Conservation (phyloP, 2,329 filamentous ascomycete genomes). For the Rasamsonia emersonii region DNA sequence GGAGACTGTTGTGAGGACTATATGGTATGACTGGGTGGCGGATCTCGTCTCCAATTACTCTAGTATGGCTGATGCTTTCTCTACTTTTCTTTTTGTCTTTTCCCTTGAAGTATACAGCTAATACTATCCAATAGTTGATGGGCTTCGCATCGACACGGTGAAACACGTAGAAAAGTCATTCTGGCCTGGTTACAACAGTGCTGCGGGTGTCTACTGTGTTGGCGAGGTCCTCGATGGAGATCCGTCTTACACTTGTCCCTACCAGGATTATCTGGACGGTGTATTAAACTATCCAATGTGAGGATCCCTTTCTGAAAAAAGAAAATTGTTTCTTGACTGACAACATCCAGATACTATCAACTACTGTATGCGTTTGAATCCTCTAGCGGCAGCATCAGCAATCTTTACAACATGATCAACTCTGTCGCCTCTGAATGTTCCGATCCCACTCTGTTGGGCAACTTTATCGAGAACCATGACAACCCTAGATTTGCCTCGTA, state of each 20-base stretch:
- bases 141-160: constrained; percentile 45
- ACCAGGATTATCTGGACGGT: constrained; percentile 39
- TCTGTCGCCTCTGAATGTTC: constrained; percentile 24
- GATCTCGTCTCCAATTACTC: constrained; percentile 51
- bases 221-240: constrained; percentile 41
- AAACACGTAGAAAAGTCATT: constrained; percentile 41
- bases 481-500: constrained; percentile 46
- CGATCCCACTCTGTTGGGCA: constrained; percentile 43
- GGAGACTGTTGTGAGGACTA: constrained; percentile 37
- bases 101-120: background rate
- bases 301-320: constrained; percentile 2
- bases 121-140: constrained; percentile 39
- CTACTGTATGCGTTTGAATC: constrained; percentile 28
- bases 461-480: constrained; percentile 56
- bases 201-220: constrained; percentile 39
- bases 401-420: constrained; percentile 27
- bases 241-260: constrained; percentile 32
- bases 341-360: constrained; percentile 19
- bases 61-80: too few species aligned
- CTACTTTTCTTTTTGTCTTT: too few species aligned
- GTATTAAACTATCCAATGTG: constrained; percentile 42
- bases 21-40: constrained; percentile 51
- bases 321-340: background rate
- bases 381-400: constrained; percentile 24
- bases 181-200: constrained; percentile 33